phyloP scores from a whole-genome alignment of 2,329 filamentous ascomycete species.

The Colletotrichum gigasporum region DNA sequence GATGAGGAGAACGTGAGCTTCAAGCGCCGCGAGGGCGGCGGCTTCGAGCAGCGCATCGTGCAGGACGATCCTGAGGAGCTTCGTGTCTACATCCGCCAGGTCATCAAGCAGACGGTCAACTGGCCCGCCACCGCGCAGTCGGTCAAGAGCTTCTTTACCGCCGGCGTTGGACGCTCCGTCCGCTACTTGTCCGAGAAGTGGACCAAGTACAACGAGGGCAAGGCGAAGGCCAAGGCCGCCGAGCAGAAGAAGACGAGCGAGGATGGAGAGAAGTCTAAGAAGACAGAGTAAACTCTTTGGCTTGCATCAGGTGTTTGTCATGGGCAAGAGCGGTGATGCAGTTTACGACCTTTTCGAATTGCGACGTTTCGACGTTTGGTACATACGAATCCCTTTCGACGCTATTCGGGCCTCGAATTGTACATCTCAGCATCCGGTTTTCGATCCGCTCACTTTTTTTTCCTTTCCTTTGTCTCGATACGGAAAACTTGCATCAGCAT shows the following conservation, averaged over 20 bases:
- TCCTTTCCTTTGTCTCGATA: slow-evolving; percentile 15
- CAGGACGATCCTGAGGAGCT: slow-evolving; percentile 73
- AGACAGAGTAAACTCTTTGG: background rate
- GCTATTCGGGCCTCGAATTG: background rate
- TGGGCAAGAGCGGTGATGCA: background rate
- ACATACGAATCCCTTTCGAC: background rate
- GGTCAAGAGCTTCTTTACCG: slow-evolving; percentile 83
- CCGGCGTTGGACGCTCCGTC: slow-evolving; percentile 74
- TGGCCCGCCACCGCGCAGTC: slow-evolving; percentile 94
- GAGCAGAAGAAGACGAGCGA: slow-evolving; percentile 34
- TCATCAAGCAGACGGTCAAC: slow-evolving; percentile 87
- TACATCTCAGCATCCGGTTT: too few species aligned
- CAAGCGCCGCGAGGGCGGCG: slow-evolving; percentile 78
- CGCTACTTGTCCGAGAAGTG: slow-evolving; percentile 87
- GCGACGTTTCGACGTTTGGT: background rate
- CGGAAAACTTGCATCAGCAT: slow-evolving; percentile 19
- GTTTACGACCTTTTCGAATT: background rate
- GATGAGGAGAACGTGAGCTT: slow-evolving; percentile 76
- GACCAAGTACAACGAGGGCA: slow-evolving; percentile 67
- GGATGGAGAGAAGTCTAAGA: background rate
- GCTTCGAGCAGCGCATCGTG: slow-evolving; percentile 88
- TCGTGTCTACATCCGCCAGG: slow-evolving; percentile 74
- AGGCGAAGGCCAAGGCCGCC: slow-evolving; percentile 37
- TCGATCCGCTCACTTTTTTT: background rate
- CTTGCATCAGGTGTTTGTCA: background rate